These are phyloP conservation scores for Pyrus bretschneideri DNA, from an alignment of 306 rosid species.

Conservation along the genomic window DNA sequence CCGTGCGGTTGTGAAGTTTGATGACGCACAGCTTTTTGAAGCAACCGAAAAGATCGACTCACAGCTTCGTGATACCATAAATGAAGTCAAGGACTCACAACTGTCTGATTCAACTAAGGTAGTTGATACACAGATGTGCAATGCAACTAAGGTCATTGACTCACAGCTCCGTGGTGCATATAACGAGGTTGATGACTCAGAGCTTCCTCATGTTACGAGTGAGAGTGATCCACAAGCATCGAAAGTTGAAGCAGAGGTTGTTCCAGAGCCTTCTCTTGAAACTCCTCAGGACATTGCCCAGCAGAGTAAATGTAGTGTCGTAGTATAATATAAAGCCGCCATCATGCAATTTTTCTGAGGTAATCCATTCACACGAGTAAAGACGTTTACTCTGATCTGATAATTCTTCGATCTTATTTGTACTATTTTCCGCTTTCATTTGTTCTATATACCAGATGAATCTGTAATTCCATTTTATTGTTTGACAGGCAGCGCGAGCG, in stretches of 20 bases:
- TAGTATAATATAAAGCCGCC: slow-evolving; percentile 40
- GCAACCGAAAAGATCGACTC: slow-evolving; percentile 24
- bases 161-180: slow-evolving; percentile 12
- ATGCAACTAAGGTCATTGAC: slow-evolving; percentile 5
- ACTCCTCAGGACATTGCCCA: slow-evolving; percentile 53
- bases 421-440: not conserved
- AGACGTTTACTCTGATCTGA: not conserved
- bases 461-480: not conserved
- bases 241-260: slow-evolving; percentile 37
- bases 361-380: slow-evolving; percentile 3
- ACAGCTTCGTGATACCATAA: slow-evolving; percentile 20
- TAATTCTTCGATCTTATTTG: not conserved
- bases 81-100: slow-evolving; percentile 21
- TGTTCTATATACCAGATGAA: not conserved
- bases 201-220: slow-evolving; percentile 29
- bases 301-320: slow-evolving; percentile 60
- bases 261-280: slow-evolving; percentile 55
- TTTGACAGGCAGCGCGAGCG: not conserved
- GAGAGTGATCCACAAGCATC: slow-evolving; percentile 35
- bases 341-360: slow-evolving; percentile 38
- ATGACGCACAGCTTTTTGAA: slow-evolving; percentile 20
- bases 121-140: slow-evolving; percentile 18
- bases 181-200: not conserved
- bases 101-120: slow-evolving; percentile 24
- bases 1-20: slow-evolving; percentile 12